phyloP scores from a whole-genome alignment of 139 green algal genomes.

The Spirogloea muscicola region DNA sequence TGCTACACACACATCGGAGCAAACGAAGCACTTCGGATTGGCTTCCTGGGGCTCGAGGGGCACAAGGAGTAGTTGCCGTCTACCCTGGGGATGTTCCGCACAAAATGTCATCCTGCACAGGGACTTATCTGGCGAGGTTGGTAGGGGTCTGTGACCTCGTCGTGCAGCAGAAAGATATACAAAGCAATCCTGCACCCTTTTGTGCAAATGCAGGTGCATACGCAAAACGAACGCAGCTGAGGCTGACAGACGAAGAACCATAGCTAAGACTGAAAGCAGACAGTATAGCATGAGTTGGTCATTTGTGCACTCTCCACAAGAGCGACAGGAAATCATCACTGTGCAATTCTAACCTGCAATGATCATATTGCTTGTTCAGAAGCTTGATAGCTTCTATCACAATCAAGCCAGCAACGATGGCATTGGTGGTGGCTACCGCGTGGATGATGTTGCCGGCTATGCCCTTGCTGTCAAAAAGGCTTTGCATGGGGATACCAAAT shows the following conservation, averaged over 20 bases:
- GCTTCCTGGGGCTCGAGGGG: not conserved
- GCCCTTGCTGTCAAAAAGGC: constrained; percentile 84
- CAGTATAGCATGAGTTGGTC: too few species aligned
- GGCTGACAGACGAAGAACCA: too few species aligned
- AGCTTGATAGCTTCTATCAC: constrained; percentile 88
- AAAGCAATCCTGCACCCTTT: too few species aligned
- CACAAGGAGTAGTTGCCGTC: not conserved
- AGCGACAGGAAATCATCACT: too few species aligned
- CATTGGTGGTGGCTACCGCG: constrained; percentile 98
- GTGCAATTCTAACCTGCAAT: too few species aligned
- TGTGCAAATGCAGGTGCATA: too few species aligned
- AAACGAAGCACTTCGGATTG: constrained; percentile 29
- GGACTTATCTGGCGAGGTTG: not conserved
- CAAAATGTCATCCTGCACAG: not conserved
- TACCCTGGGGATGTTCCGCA: not conserved
- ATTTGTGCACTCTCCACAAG: too few species aligned
- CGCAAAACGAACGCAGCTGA: too few species aligned
- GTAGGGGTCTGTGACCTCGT: too few species aligned
- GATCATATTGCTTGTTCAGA: too few species aligned
- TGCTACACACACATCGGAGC: constrained; percentile 17
- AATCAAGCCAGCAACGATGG: constrained; percentile 87
- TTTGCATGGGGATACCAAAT: constrained; percentile 78
- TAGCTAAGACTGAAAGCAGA: too few species aligned
- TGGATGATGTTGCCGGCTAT: constrained; percentile 99
- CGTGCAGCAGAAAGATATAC: too few species aligned